phyloP scores from a whole-genome alignment of 768 basidiomycete genomes.

The Kwoniella botswanensis region DNA sequence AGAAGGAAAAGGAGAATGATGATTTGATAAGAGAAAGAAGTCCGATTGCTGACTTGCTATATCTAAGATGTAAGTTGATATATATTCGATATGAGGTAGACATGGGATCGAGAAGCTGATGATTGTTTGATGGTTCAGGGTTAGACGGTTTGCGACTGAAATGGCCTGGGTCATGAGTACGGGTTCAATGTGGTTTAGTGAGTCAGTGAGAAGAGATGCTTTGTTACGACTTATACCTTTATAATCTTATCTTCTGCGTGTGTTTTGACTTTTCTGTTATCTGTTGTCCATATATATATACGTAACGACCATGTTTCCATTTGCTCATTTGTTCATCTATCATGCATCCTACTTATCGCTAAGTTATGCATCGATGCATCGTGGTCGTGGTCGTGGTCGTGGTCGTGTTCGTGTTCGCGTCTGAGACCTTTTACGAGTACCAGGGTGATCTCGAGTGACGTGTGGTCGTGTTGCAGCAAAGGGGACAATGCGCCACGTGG shows the following conservation, averaged over 20 bases:
- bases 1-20: conserved; percentile 11
- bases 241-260: background rate
- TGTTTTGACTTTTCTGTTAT: background rate
- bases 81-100: background rate
- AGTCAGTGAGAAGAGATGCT: too few species aligned
- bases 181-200: background rate
- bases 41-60: conserved; percentile 93
- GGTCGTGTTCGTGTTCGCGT: background rate
- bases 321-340: too few species aligned
- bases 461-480: background rate
- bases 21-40: conserved; percentile 62
- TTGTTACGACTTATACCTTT: background rate
- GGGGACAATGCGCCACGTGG: background rate
- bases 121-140: conserved; percentile 53
- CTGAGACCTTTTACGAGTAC: background rate
- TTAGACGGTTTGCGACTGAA: conserved; percentile 86
- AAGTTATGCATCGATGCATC: background rate
- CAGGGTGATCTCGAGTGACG: background rate
- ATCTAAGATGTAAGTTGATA: conserved; percentile 73
- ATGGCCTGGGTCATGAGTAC: conserved; percentile 62
- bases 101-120: background rate
- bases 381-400: background rate
- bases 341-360: background rate
- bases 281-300: conserved; percentile 1
- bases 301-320: background rate